Conservation (phyloP, 352 stramenopile genomes). For the Phytophthora pluvialis region DNA sequence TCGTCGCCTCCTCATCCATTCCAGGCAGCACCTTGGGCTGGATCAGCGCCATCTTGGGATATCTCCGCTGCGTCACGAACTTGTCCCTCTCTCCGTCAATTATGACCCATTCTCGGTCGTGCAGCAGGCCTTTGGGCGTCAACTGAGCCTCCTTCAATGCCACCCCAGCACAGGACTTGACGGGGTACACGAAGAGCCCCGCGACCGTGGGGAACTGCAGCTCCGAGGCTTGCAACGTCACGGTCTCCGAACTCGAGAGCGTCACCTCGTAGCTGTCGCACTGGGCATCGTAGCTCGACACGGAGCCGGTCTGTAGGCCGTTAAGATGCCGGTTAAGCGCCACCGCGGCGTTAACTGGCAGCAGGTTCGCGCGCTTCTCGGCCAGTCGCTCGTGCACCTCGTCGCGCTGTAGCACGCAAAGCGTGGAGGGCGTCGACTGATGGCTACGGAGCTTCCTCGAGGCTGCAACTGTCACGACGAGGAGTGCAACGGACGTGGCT, state of each 20-base stretch:
- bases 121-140: constrained; percentile 59
- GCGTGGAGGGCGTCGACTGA: not conserved
- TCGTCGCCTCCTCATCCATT: constrained; percentile 35
- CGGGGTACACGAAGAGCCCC: constrained; percentile 78
- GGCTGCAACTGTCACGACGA: constrained; percentile 13
- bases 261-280: constrained; percentile 46
- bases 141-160: constrained; percentile 50
- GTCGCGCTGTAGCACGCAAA: constrained; percentile 45
- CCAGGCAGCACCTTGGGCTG: constrained; percentile 59
- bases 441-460: constrained; percentile 3
- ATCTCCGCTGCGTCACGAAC: constrained; percentile 77
- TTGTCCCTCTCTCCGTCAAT: constrained; percentile 61
- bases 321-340: constrained; percentile 14
- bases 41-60: constrained; percentile 71
- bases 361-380: constrained; percentile 20
- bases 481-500: constrained; percentile 12
- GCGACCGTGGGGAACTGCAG: constrained; percentile 43
- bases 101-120: constrained; percentile 85
- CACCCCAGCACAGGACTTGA: constrained; percentile 86
- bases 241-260: constrained; percentile 8
- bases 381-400: constrained; percentile 33
- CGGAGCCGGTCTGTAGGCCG: constrained; percentile 8
- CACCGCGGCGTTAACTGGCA: constrained; percentile 37
- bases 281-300: constrained; percentile 35
- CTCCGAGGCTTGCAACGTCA: constrained; percentile 26